A percentile compares a stretch with the other conserved stretches of the same genome.
These are phyloP conservation scores for Globisporangium lucens DNA, from an alignment of 352 stramenopile species.

Conservation along the genomic window DNA sequence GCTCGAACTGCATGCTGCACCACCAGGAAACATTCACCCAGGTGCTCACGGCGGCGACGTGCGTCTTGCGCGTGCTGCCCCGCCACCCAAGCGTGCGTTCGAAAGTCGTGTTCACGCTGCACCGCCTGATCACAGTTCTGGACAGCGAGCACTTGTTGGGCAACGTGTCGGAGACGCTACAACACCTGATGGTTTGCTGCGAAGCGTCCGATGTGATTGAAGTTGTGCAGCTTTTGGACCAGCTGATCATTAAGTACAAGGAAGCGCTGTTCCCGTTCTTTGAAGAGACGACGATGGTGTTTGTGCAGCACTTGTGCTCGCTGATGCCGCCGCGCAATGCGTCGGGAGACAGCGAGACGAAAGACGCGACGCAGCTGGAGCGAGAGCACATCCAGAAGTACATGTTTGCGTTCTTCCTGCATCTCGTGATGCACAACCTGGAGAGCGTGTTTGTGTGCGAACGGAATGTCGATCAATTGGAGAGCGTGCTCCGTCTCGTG, in stretches of 20 bases:
- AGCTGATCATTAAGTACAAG: constrained; percentile 88
- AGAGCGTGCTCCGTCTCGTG: constrained; percentile 64
- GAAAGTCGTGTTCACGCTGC: constrained; percentile 80
- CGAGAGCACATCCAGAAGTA: constrained; percentile 79
- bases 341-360: constrained; percentile 46
- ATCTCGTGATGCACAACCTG: constrained; percentile 69
- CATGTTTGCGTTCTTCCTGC: constrained; percentile 75
- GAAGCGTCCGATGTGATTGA: constrained; percentile 67
- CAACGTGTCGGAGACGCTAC: constrained; percentile 54
- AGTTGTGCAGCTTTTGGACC: constrained; percentile 79
- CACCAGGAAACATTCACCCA: constrained; percentile 76
- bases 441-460: constrained; percentile 61
- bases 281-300: constrained; percentile 58
- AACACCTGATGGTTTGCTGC: constrained; percentile 64
- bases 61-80: constrained; percentile 53
- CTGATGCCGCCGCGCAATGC: constrained; percentile 62
- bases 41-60: constrained; percentile 58
- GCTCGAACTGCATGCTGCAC: constrained; percentile 64
- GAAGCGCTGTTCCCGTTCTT: constrained; percentile 61
- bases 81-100: constrained; percentile 53
- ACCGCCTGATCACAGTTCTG: constrained; percentile 71
- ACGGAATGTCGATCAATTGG: constrained; percentile 61
- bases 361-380: constrained; percentile 73
- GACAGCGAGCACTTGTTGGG: constrained; percentile 67
- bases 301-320: constrained; percentile 67